Evolutionary conservation across 352 stramenopile species (phyloP), one percentile per base, ranked within the genome.

Genomic region (Phytophthora litchii): DNA sequence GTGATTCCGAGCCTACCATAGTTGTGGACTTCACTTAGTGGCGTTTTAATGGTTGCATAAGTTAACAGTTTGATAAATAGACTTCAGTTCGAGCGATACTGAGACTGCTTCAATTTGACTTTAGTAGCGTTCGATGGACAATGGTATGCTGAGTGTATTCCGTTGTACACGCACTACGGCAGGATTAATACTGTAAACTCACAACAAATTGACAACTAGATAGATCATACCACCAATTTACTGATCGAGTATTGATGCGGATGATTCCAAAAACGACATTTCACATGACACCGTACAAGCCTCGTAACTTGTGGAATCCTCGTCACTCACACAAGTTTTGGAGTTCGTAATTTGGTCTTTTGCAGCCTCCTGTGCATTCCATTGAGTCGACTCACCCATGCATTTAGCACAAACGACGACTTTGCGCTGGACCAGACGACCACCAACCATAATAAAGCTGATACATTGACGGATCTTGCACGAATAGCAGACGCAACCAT

Each of bases 401-500:
- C 72, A 82, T 51, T 63, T 64, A 13, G 61, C 35, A 37, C 72
- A 79, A n/a, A 79, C 74, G 12, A 61, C 41, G 21, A 82, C 43
- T 29, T 66, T 72, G 20, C 69, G 70, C 27, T 82, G 70, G 20
- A 70, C 32, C 16, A 82, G 45, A 9, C 44, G 47, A 1, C 59
- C 54, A 9, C 69, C 67, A 5, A 58, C 45, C 0, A 55, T 51
- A 4, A 81, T 67, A 47, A 77, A 78, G 40, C 52, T 73, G 56
- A 81, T 62, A n/a, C 54, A 52, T 48, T 74, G 68, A 13, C 58
- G 64, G 36, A 79, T 60, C 13, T 72, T 72, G 38, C 72, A 82
- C 10, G 66, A 66, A n/a, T 51, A 43, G 23, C 72, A 82, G 25
- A 82, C 55, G 31, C 51, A 50, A 19, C 68, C 53, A 40, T 64